Evolutionary conservation across 371 early-diverging fungal species (phyloP).

Genomic region (Mucor racemosus): DNA sequence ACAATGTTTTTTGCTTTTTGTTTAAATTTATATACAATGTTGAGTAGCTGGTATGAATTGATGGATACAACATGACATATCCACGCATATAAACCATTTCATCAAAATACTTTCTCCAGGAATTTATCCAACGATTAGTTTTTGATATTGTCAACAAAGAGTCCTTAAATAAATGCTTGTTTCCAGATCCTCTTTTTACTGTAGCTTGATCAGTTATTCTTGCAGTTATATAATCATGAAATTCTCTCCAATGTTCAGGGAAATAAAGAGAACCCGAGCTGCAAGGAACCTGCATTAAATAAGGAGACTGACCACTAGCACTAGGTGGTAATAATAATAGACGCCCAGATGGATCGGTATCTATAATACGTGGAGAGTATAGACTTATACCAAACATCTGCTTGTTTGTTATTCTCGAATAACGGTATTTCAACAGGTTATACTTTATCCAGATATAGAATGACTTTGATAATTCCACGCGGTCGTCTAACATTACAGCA

Average conservation of each 20-base stretch:
- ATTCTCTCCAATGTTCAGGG: constrained; percentile 72
- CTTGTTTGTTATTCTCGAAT: constrained; percentile 30
- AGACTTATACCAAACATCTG: constrained; percentile 65
- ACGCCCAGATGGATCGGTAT: constrained; percentile 41
- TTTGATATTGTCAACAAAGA: constrained; percentile 19
- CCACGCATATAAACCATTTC: constrained; percentile 66
- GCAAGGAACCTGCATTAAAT: constrained; percentile 56
- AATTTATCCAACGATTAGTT: constrained; percentile 61
- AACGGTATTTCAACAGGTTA: constrained; percentile 59
- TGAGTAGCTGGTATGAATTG: constrained; percentile 55
- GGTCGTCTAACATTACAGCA: constrained; percentile 61
- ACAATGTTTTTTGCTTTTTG: constrained; percentile 29
- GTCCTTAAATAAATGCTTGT: constrained; percentile 13
- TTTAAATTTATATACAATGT: constrained; percentile 59
- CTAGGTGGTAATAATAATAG: background rate
- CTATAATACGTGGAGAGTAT: constrained; percentile 56
- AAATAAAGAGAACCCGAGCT: constrained; percentile 64
- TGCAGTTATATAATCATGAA: constrained; percentile 65
- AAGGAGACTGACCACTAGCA: background rate
- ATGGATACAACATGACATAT: constrained; percentile 67
- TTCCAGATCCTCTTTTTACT: constrained; percentile 34
- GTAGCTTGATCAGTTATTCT: constrained; percentile 53
- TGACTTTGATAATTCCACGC: constrained; percentile 60
- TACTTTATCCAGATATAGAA: constrained; percentile 68
- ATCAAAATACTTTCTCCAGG: constrained; percentile 68